These are phyloP conservation scores for Solanum sejunctum DNA, from an alignment of 257 asterid genomes.

Conservation along the genomic window DNA sequence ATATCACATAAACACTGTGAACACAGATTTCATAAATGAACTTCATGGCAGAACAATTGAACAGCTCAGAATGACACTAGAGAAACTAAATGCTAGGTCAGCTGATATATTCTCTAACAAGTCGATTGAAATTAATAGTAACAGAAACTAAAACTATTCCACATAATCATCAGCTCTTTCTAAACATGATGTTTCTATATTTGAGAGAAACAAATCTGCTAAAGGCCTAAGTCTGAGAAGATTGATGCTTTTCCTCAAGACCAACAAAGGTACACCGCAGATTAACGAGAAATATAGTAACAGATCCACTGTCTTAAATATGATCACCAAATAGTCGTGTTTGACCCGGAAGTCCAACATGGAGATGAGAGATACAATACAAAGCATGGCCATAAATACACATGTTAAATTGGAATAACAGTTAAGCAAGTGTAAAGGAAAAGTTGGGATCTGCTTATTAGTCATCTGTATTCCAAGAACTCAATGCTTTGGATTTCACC, in stretches of 20 bases:
- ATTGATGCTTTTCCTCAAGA: not conserved
- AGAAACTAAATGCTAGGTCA: not conserved
- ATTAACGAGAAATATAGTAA: not conserved
- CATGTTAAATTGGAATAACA: not conserved
- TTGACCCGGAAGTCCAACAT: not conserved
- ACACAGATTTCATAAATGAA: not conserved
- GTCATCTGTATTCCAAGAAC: constrained; percentile 3
- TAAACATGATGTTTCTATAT: not conserved
- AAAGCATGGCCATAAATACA: not conserved
- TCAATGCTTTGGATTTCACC: not conserved
- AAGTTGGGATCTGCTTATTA: not conserved
- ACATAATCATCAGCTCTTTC: not conserved
- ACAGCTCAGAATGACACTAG: not conserved
- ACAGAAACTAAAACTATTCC: not conserved
- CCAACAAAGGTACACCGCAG: not conserved
- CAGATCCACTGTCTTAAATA: not conserved
- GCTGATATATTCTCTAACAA: not conserved
- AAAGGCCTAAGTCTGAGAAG: not conserved
- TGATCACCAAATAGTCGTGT: not conserved
- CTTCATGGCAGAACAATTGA: not conserved
- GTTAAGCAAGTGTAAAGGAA: not conserved
- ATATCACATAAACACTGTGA: constrained; percentile 60
- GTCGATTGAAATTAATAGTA: not conserved
- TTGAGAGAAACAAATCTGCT: not conserved
- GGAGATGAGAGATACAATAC: not conserved